phyloP scores from a whole-genome alignment of 805 yeast genomes.

The Saccharomycopsis malanga region DNA sequence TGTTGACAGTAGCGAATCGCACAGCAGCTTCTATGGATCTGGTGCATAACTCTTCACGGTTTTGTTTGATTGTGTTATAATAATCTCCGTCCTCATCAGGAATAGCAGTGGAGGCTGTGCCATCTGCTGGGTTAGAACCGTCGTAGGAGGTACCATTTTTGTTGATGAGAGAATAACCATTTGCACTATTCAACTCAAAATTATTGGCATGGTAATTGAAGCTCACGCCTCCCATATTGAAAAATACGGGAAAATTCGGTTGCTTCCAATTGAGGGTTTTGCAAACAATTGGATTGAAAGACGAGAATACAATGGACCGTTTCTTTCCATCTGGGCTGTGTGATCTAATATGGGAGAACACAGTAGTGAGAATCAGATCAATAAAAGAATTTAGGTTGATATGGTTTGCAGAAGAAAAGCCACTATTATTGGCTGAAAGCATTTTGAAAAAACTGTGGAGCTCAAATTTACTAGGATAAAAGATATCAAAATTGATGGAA shows the following conservation, averaged over 20 bases:
- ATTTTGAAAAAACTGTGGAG: conserved; percentile 27
- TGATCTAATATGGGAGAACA: conserved; percentile 66
- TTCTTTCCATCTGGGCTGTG: conserved; percentile 25
- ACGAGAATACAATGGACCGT: conserved; percentile 75
- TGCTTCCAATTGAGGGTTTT: conserved; percentile 96
- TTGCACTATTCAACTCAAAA: conserved; percentile 36
- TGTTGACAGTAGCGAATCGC: conserved; percentile 71
- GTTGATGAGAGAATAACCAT: conserved; percentile 30
- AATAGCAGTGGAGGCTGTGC: not conserved
- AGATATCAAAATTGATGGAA: conserved; percentile 65
- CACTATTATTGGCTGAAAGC: conserved; percentile 4
- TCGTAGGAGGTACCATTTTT: not conserved
- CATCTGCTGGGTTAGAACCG: not conserved
- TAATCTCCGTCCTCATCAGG: not conserved
- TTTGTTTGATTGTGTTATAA: not conserved
- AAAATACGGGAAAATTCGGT: conserved; percentile 93
- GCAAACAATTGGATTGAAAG: conserved; percentile 84
- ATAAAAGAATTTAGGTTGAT: conserved; percentile 62
- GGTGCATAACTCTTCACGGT: conserved; percentile 37
- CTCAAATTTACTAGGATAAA: conserved; percentile 62
- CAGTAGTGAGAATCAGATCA: conserved; percentile 61
- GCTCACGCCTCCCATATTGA: conserved; percentile 65
- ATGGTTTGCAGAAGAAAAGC: not conserved
- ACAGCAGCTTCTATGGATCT: conserved; percentile 78
- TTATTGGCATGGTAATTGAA: conserved; percentile 26